phyloP scores from a whole-genome alignment of 1,139 yeast genomes.

The Candida sp. region DNA sequence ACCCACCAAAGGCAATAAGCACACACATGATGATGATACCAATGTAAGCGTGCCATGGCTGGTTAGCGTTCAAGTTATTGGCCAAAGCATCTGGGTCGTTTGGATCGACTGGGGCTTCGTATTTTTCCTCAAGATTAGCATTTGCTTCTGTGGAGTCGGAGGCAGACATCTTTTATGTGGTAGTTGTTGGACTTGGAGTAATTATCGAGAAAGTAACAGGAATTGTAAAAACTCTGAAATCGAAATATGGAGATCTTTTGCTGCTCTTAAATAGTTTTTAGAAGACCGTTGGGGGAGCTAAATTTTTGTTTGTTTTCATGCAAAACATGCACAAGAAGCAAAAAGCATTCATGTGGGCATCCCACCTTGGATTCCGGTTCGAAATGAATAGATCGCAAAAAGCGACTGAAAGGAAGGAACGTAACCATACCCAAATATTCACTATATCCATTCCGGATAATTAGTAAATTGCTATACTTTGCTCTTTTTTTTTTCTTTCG shows the following conservation, averaged over 20 bases:
- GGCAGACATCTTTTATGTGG: conserved; percentile 4
- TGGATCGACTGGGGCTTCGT: not conserved
- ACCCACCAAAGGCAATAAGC: conserved; percentile 64
- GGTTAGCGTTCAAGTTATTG: conserved; percentile 6
- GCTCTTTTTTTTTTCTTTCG: not conserved
- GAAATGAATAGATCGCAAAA: not conserved
- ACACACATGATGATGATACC: conserved; percentile 26
- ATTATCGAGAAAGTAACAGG: not conserved
- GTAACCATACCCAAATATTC: not conserved
- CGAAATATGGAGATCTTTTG: not conserved
- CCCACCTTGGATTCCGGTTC: not conserved
- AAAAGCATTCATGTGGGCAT: not conserved
- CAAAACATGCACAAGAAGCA: not conserved
- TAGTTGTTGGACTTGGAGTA: not conserved
- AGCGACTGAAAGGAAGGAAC: not conserved
- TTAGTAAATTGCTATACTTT: not conserved
- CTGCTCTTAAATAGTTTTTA: not conserved
- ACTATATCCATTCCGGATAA: not conserved
- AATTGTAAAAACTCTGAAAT: not conserved
- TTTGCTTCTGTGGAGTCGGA: conserved; percentile 3
- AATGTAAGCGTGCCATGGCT: conserved; percentile 11
- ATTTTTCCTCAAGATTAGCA: conserved; percentile 5
- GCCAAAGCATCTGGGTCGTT: not conserved
- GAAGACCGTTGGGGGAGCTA: not conserved
- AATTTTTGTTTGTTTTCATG: not conserved